Base-by-base conservation (phyloP, 148 eudicot species). In the Amaranthus hypochondriacus region DNA sequence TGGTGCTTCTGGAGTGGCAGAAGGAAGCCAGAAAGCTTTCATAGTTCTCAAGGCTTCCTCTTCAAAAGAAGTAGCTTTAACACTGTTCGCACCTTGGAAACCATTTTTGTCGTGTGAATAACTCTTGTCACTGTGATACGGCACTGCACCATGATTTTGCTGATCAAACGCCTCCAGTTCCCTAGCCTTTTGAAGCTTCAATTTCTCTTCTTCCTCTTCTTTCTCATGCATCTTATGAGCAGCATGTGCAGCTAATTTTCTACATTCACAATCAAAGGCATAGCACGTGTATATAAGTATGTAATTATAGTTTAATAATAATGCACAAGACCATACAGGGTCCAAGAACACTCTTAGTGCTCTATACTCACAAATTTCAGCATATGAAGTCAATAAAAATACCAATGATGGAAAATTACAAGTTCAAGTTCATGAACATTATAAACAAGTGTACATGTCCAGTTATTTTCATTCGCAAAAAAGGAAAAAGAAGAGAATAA, bases 1-100 rank as follows among this genome's bases (percentile, higher is more conserved):
- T 6, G 89, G 80, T 47, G 99, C 97, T 79, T 83, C 92, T 4
- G 97, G 99, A 68, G 99, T 95, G 0, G 99, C 99, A 57, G 97
- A 95, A 52, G 98, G 99, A 55, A 95, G 93, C 99, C 99, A 95
- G 69, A 92, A 92, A 8, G 99, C 99, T 80, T 95, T 92, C 99
- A 95, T 95, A 56, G 93, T 95, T 52, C 87, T 77, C 28, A 95
- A 84, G 62, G 99, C 97, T 86, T 95, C 99, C 68, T 85, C 99
- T 82, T 95, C 99, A 28, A 78, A 95, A 50, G 94, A 90, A 4
- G 99, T 95, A 73, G 90, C 78, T 74, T 90, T 95, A 53, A 95
- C 99, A 56, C 99, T 95, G 79, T 92, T 92, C 50, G 97, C 99
- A 67, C 99, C 99, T 48, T 95, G 99, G 79, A 92, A 95, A 28